Conservation (phyloP, 768 basidiomycete species). For the Lepiota brunneoincarnata region DNA sequence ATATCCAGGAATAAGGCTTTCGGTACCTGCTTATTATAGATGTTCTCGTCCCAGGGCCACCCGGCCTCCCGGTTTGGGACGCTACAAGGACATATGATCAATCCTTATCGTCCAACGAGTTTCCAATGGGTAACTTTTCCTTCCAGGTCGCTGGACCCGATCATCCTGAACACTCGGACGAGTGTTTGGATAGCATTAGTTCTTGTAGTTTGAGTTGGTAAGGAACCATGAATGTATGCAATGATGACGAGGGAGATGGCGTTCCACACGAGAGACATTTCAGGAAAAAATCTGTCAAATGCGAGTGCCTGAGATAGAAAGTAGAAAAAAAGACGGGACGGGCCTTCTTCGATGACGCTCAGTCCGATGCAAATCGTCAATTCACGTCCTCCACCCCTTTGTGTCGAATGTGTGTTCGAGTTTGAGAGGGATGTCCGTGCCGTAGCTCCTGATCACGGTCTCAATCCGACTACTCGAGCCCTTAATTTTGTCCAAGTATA, state of each 20-base stretch:
- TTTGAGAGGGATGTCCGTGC: slow-evolving; percentile 48
- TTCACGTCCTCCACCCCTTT: slow-evolving; percentile 34
- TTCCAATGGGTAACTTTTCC: slow-evolving; percentile 49
- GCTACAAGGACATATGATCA: slow-evolving; percentile 37
- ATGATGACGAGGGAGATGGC: slow-evolving; percentile 23
- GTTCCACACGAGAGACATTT: slow-evolving; percentile 21
- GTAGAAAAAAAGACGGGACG: neutral
- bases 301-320: neutral
- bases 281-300: slow-evolving; percentile 28
- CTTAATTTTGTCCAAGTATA: slow-evolving; percentile 54
- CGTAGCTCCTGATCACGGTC: slow-evolving; percentile 30
- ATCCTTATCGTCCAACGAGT: slow-evolving; percentile 45
- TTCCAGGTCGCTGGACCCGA: neutral
- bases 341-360: slow-evolving; percentile 55
- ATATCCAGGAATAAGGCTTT: neutral
- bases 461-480: slow-evolving; percentile 40
- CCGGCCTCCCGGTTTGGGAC: slow-evolving; percentile 57
- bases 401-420: slow-evolving; percentile 74
- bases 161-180: slow-evolving; percentile 40
- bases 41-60: slow-evolving; percentile 29
- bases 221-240: slow-evolving; percentile 54
- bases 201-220: slow-evolving; percentile 76
- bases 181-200: slow-evolving; percentile 56
- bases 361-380: slow-evolving; percentile 26
- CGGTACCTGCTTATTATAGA: neutral